Evolutionary conservation across 176 grass and related monocot species (phyloP), one percentile per base, ranked within the genome.

Genomic region (Tuctoria greenei): DNA sequence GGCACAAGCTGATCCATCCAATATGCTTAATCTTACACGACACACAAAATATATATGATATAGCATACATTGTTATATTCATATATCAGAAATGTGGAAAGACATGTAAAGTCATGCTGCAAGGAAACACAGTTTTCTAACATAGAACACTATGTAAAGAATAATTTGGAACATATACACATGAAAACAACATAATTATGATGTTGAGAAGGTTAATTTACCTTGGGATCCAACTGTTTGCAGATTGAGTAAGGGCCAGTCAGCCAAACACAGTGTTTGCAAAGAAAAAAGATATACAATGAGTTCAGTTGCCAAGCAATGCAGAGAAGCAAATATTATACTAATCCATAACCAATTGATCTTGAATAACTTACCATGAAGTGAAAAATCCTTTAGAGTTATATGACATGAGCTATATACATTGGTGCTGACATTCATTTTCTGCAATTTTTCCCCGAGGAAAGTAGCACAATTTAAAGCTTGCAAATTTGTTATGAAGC

Each of bases 401-500:
- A 99, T 83, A 55, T 89, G 86, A 26, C 95, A 99, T 64, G 90
- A 82, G 77, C 88, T 87, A 86, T 90, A 99, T 72, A 95, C 76
- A 71, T 99, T 73, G n/a, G 66, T 79, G 59, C 73, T 92, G 50
- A 99, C 95, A 86, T 95, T 92, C 95, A 91, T 95, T 13, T 88
- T 79, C 79, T 94, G 91, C 73, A 99, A 89, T 72, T 99, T 95
- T 40, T 49, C 28, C 38, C 86, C 95, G 74, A 99, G 91, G 69
- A 77, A 88, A 50, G 86, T 37, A n/a, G 91, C 89, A 79, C 95
- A 99, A 81, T 90, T 90, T 70, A 99, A 83, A 58, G 95, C 91
- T 88, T 99, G 95, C 63, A 99, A 73, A 82, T 99, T 99, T 25
- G 91, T 95, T 69, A 99, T 99, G 91, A 99, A 99, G 71, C 95